Base-by-base conservation (phyloP, 331 rosid species). In the Saraca asoca region DNA sequence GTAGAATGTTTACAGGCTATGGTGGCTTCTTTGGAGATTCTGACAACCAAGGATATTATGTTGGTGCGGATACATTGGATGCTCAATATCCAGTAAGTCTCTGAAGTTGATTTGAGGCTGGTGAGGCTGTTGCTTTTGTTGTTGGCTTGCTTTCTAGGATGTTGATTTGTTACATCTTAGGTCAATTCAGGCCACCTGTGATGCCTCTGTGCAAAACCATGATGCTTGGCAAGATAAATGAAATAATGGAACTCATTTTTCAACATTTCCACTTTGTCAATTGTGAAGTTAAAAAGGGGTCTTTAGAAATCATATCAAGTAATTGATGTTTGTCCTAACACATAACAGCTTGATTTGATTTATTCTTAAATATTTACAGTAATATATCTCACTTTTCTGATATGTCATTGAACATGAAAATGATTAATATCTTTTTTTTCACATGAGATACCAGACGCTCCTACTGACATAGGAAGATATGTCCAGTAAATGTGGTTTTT, bases 21-120 rank as follows among this genome's bases (percentile, higher is more conserved):
- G 87, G 80, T 51, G 88, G 86, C 71, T 76, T 58, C 61, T 72
- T 13, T 38, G 85, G 85, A 62, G 93, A 85, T 50, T 42, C 69
- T 62, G 88, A 84, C 44, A 89, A 65, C 73, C 94, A 89, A 73
- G 91, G 83, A 37, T 89, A 82, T 66, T 85, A 80, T 51, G 83
- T 77, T 62, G 85, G 85, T 34, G 86, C 87, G 20, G 82, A 82
- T 12, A 76, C 82, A 7, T 20, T 74, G 75, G 89, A 85, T 62
- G 74, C 71, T 53, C 94, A 87, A 73, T 87, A 86, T 80, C 86
- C 89, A 35, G 96, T 89, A 70, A 87, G 87, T 71, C 16, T 73
- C 42, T 39, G 29, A 6, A 46, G 65, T 31, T 59, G 54, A 39
- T 13, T 53, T 14, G 11, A 62, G 24, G 17, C 50, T 46, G 31